phyloP scores from a whole-genome alignment of 495 filamentous ascomycete genomes.

The Tuber magnatum region DNA sequence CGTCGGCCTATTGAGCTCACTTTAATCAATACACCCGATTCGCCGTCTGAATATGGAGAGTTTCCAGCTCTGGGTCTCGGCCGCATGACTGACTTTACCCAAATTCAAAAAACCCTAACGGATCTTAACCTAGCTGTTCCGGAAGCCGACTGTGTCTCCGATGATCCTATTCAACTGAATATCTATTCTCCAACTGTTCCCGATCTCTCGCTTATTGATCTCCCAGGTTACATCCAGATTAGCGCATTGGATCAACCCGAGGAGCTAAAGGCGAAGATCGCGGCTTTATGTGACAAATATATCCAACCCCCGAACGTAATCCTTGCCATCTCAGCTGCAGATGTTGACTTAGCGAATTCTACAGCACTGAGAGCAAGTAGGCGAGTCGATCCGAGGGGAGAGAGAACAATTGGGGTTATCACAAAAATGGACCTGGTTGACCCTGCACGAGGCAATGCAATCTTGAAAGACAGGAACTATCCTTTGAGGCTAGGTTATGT shows the following conservation, averaged over 20 bases:
- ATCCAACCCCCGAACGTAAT: constrained; percentile 95
- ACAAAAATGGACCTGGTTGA: constrained; percentile 99
- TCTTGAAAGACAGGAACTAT: constrained; percentile 84
- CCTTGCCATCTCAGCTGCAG: constrained; percentile 91
- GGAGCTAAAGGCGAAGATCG: constrained; percentile 91
- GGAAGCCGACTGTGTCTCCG: constrained; percentile 80
- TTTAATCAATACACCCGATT: constrained; percentile 87
- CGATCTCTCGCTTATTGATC: constrained; percentile 90
- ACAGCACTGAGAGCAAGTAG: constrained; percentile 85
- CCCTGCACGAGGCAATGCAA: constrained; percentile 63
- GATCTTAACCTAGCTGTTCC: constrained; percentile 92
- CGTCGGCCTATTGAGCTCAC: constrained; percentile 93
- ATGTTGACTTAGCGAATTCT: constrained; percentile 95
- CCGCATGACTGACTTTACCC: constrained; percentile 85
- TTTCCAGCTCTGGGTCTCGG: constrained; percentile 87
- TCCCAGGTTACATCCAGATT: constrained; percentile 96
- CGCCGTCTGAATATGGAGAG: constrained; percentile 87
- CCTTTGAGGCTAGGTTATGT: constrained; percentile 94
- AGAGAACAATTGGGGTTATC: constrained; percentile 93
- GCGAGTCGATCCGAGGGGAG: constrained; percentile 85
- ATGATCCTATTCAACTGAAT: constrained; percentile 91
- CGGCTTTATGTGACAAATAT: constrained; percentile 95
- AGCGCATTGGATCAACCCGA: constrained; percentile 80
- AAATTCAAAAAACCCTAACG: constrained; percentile 86
- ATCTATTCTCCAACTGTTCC: constrained; percentile 95